Evolutionary conservation across 2,329 filamentous ascomycete genomes (phyloP), one percentile per base, ranked within the genome.

Genomic region (Alternaria metachromatica): DNA sequence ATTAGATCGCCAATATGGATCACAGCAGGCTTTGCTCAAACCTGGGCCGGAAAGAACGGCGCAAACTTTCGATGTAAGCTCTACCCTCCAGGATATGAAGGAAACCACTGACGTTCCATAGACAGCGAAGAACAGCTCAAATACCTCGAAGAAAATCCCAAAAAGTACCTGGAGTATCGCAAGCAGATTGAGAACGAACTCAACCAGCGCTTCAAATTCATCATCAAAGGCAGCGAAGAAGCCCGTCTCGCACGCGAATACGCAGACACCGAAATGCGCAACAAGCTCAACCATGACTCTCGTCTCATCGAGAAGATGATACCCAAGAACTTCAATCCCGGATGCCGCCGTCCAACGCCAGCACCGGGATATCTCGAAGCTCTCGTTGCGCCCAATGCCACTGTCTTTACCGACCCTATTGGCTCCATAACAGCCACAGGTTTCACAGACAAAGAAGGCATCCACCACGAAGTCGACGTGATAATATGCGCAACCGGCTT

Each of bases 181-280:
- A 84, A 83, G 69, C 78, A 82, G 58, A 80, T 85, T 58, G 83
- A 85, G 62, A 81, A 81, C 62, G 83, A 84, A 63, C 78, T 87
- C 15, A 87, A 86, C 63, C 81, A 82, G 49, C 80, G 84, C 6
- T 87, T 87, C 78, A 84, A 84, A 49, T 83, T 87, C 73, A 86
- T 86, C 69, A 76, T 84, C 66, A 85, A 84, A 69, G 83, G 82
- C n/a, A 82, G 80, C 7, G 60, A 79, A 55, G 83, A 84, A 75
- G 82, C 83, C 2, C 73, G 75, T 55, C 73, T 78, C 25, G 83
- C 84, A 11, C 76, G 79, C 8, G 78, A 81, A n/a, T 82, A 77
- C 61, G 71, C 76, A 28, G 74, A 76, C 56, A 66, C 74, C 5
- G 78, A 82, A 55, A 84, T 84, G 82, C 72, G 71, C 12, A 71